phyloP scores from a whole-genome alignment of 129 eudicot species.

The Ambrosia artemisiifolia region DNA sequence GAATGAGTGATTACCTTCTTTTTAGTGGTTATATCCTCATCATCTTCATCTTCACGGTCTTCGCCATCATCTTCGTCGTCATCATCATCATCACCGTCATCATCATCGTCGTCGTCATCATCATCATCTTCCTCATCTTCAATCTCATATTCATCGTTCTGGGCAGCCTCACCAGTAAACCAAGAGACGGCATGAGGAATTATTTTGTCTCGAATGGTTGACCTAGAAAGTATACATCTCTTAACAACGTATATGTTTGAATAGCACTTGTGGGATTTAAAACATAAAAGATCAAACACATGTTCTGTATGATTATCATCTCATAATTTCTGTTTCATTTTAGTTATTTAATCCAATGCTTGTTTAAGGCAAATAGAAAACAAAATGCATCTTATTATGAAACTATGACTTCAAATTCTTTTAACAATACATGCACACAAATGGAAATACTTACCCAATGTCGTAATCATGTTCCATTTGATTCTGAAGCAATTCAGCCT shows the following conservation, averaged over 20 bases:
- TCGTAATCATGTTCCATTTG: constrained; percentile 90
- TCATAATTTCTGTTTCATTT: constrained; percentile 7
- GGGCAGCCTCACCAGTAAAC: constrained; percentile 89
- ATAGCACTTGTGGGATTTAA: not conserved
- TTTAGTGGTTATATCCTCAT: constrained; percentile 22
- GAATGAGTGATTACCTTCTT: constrained; percentile 43
- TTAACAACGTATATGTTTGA: not conserved
- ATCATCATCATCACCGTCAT: constrained; percentile 41
- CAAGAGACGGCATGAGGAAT: constrained; percentile 97
- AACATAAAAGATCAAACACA: not conserved
- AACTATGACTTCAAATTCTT: constrained; percentile 7
- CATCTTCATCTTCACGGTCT: constrained; percentile 37
- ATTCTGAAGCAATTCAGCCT: constrained; percentile 93
- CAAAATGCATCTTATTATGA: not conserved
- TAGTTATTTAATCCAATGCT: not conserved
- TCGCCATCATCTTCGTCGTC: constrained; percentile 44
- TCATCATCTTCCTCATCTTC: constrained; percentile 60
- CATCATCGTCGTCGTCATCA: constrained; percentile 42
- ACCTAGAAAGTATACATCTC: constrained; percentile 37
- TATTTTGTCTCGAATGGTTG: constrained; percentile 87
- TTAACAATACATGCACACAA: not conserved
- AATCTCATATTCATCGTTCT: constrained; percentile 58
- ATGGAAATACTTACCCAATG: constrained; percentile 52
- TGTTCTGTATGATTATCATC: constrained; percentile 12
- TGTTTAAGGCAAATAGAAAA: constrained; percentile 6